A percentile compares a stretch with the other conserved stretches of the same genome.
Evolutionary conservation across 768 basidiomycete genomes (phyloP).

Genomic region (Panaeolus cyanescens): DNA sequence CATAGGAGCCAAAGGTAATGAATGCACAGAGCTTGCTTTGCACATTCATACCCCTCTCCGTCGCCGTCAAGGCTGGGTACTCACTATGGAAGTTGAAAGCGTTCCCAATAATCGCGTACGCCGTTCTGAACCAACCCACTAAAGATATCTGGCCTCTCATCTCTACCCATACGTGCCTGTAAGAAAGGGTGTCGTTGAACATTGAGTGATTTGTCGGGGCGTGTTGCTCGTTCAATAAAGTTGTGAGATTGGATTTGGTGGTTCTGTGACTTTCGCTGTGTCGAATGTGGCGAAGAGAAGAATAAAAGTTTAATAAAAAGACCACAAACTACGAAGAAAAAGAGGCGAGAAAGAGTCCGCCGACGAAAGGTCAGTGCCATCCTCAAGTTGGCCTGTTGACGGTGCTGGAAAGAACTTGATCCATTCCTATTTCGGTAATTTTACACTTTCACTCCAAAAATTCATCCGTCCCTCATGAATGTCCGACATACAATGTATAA

Average conservation of each 20-base stretch:
- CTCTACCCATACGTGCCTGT: slow-evolving; percentile 86
- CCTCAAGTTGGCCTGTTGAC: slow-evolving; percentile 2
- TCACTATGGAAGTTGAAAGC: slow-evolving; percentile 91
- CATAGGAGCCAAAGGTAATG: neutral
- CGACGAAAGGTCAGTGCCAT: slow-evolving; percentile 51
- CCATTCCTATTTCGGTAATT: neutral
- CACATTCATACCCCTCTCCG: neutral
- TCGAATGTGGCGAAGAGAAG: slow-evolving; percentile 30
- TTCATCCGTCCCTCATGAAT: neutral
- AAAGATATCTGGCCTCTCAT: slow-evolving; percentile 81
- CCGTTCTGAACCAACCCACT: slow-evolving; percentile 76
- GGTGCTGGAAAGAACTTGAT: slow-evolving; percentile 3
- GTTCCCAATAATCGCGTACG: slow-evolving; percentile 85
- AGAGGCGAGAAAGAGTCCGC: slow-evolving; percentile 45
- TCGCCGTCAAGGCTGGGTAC: slow-evolving; percentile 26
- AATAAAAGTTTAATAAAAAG: slow-evolving; percentile 41
- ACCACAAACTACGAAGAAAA: slow-evolving; percentile 32
- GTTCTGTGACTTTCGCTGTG: slow-evolving; percentile 26
- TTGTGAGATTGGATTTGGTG: slow-evolving; percentile 52
- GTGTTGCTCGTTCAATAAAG: slow-evolving; percentile 56
- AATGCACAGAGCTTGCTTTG: neutral
- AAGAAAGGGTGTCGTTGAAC: slow-evolving; percentile 87
- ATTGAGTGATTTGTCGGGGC: slow-evolving; percentile 79
- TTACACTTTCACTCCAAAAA: neutral
- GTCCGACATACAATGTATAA: neutral